A percentile compares a stretch with the other conserved stretches of the same genome.
Evolutionary conservation across 1,139 yeast species (phyloP).

Genomic region (Suhomyces guaymorum): DNA sequence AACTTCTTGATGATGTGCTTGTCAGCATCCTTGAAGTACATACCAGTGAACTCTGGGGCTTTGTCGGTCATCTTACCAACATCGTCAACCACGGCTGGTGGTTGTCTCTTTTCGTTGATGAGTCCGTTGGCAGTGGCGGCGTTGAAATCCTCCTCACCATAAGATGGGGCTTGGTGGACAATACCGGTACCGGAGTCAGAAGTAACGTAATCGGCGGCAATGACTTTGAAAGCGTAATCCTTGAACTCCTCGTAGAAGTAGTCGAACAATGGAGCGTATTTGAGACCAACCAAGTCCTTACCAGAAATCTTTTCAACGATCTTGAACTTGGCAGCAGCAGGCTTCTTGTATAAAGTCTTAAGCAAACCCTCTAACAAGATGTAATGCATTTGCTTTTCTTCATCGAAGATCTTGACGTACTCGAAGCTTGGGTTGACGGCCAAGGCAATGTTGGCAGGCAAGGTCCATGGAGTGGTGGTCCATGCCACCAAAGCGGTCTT

Average conservation of each 20-base stretch:
- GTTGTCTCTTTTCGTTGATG: constrained; percentile 62
- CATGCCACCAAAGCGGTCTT: constrained; percentile 88
- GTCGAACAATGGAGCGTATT: constrained; percentile 80
- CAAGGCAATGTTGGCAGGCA: constrained; percentile 89
- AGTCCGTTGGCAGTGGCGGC: constrained; percentile 78
- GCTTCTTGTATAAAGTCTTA: constrained; percentile 87
- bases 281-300: constrained; percentile 71
- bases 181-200: constrained; percentile 98
- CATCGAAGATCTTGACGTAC: constrained; percentile 89
- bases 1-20: constrained; percentile 81
- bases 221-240: constrained; percentile 79
- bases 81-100: constrained; percentile 96
- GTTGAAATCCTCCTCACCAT: constrained; percentile 97
- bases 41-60: constrained; percentile 74
- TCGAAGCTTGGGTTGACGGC: constrained; percentile 91
- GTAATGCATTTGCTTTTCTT: constrained; percentile 75
- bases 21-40: constrained; percentile 95
- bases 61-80: constrained; percentile 77
- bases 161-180: constrained; percentile 97
- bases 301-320: constrained; percentile 80
- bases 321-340: constrained; percentile 84
- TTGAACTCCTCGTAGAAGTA: constrained; percentile 76
- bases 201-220: constrained; percentile 81
- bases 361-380: constrained; percentile 81
- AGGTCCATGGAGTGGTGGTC: constrained; percentile 99